These are phyloP conservation scores for Babesia bigemina DNA, from an alignment of 169 alveolate genomes.

Conservation along the genomic window DNA sequence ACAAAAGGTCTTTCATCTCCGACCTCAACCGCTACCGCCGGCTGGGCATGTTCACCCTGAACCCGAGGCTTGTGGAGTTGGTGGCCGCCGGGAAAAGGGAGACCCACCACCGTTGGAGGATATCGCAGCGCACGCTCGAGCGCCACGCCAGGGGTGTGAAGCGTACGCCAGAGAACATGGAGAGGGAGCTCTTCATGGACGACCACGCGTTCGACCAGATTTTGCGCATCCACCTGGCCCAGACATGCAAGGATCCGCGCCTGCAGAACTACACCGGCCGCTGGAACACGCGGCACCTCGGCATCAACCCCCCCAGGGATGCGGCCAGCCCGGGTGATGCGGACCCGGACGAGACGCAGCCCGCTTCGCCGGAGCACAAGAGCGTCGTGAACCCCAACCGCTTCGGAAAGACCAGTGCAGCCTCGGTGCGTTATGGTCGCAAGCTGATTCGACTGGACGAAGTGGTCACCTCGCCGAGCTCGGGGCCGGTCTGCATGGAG, in stretches of 20 bases:
- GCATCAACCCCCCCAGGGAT: constrained; percentile 8
- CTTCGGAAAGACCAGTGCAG: constrained; percentile 64
- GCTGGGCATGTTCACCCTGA: constrained; percentile 41
- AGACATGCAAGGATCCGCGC: constrained; percentile 66
- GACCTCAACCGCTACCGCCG: constrained; percentile 34
- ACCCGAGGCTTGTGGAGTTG: constrained; percentile 13
- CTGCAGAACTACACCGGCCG: constrained; percentile 62
- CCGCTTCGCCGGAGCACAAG: background rate
- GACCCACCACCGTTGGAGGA: constrained; percentile 16
- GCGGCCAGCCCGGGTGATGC: background rate
- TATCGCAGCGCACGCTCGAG: constrained; percentile 57
- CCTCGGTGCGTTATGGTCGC: constrained; percentile 66
- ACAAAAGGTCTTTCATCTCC: constrained; percentile 6
- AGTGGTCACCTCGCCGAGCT: background rate
- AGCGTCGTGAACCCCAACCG: constrained; percentile 32
- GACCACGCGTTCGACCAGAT: constrained; percentile 59
- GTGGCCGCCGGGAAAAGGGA: background rate
- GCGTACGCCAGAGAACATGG: constrained; percentile 31
- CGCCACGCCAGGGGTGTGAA: constrained; percentile 55
- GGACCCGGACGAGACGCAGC: background rate
- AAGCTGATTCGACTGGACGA: constrained; percentile 51
- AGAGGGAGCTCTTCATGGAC: constrained; percentile 53
- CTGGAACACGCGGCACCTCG: constrained; percentile 63
- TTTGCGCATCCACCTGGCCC: constrained; percentile 66
- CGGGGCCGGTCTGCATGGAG: constrained; percentile 21